Base-by-base conservation (phyloP, 2,329 filamentous ascomycete species). In the Colletotrichum sp. region DNA sequence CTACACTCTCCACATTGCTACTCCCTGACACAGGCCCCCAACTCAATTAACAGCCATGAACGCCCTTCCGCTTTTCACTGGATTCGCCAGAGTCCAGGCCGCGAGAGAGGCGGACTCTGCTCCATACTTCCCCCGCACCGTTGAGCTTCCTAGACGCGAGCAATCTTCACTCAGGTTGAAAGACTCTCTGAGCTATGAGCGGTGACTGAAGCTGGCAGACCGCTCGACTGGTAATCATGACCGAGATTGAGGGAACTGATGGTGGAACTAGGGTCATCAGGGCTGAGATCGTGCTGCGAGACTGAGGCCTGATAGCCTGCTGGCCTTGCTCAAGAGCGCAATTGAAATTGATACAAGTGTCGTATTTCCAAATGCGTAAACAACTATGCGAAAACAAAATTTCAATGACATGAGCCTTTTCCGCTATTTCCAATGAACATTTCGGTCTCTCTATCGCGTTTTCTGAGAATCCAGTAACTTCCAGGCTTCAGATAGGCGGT, bases 251-350 rank as follows among this genome's bases (percentile, higher is more conserved):
- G 0, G 0, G 38, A n/a, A 43, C 38, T 43, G 8, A 0, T 0
- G 38, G 0, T n/a, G 38, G 38, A n/a, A 43, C 8, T n/a, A 43
- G 4, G 18, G 38, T 43, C 38, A 43, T 43, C 38, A 10, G 38
- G 9, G 38, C 43, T 0, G 43, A 48, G 10, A 7, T 48, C 3
- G 10, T 13, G 43, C 0, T 48, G 5, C n/a, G 10, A 0, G 3
- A 21, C 0, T 48, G 18, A 48, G 18, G 0, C 0, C 0, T n/a
- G 38, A 48, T 9, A n/a, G 12, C 18, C 18, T n/a, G 0, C 0
- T 48, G 5, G 0, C 38, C 38, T n/a, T 12, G 9, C 0, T 12
- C 18, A 48, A 48, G 9, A 48, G 12, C 1, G 9, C 0, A n/a
- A 6, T 48, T 43, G 38, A n/a, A n/a, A n/a, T n/a, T n/a, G n/a